These are phyloP conservation scores for Tetrapisispora arboricola DNA, from an alignment of 805 yeast genomes.

Conservation along the genomic window DNA sequence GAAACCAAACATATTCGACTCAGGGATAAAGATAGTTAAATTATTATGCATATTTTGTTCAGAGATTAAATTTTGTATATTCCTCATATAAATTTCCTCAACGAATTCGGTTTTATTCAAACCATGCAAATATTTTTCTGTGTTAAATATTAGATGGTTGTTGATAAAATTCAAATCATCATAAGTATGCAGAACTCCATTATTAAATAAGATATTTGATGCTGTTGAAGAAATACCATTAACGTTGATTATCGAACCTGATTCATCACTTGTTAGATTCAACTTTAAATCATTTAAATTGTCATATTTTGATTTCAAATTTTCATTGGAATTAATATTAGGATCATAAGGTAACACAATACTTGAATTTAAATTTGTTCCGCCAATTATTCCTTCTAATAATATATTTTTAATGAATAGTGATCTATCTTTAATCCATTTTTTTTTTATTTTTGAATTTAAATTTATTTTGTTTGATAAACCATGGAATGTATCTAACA, in stretches of 20 bases:
- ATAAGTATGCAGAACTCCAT: conserved; percentile 44
- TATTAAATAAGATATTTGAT: conserved; percentile 35
- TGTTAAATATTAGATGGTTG: conserved; percentile 33
- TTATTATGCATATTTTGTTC: conserved; percentile 31
- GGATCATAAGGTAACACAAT: not conserved
- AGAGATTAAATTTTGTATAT: conserved; percentile 46
- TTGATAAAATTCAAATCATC: conserved; percentile 23
- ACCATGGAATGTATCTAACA: conserved; percentile 19
- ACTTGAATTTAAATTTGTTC: conserved; percentile 13
- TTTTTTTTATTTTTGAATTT: conserved; percentile 5
- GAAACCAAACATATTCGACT: conserved; percentile 25
- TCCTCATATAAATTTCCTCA: conserved; percentile 55
- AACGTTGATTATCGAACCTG: conserved; percentile 30
- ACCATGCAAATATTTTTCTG: conserved; percentile 50
- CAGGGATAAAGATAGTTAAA: conserved; percentile 55
- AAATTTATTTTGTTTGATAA: not conserved
- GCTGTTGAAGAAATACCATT: conserved; percentile 29
- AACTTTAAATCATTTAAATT: conserved; percentile 23
- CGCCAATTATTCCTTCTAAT: conserved; percentile 38
- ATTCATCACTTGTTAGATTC: conserved; percentile 14
- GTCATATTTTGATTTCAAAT: not conserved
- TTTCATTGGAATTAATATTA: not conserved
- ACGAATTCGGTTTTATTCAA: conserved; percentile 54
- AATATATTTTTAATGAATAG: conserved; percentile 25
- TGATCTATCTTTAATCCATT: conserved; percentile 16